A percentile compares a stretch with the other conserved stretches of the same genome.
Evolutionary conservation across 768 basidiomycete genomes (phyloP).

Genomic region (Hemileccinum impolitum): DNA sequence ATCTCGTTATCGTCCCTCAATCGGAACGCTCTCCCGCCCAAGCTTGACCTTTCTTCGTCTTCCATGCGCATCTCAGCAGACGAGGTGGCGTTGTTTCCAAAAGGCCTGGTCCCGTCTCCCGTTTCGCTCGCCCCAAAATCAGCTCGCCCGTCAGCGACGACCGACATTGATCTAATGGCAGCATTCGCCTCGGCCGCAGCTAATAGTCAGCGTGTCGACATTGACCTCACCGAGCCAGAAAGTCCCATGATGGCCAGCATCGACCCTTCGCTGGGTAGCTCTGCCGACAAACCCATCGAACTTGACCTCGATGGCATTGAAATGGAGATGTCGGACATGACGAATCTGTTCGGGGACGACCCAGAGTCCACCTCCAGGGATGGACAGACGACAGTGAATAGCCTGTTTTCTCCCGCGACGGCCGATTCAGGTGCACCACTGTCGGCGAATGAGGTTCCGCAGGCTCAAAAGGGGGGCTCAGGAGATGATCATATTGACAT

Average conservation of each 20-base stretch:
- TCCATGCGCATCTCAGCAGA: constrained; percentile 63
- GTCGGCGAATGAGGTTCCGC: constrained; percentile 14
- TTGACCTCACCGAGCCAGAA: constrained; percentile 56
- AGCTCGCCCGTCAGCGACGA: constrained; percentile 55
- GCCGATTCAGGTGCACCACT: constrained; percentile 19
- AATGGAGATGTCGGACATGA: constrained; percentile 50
- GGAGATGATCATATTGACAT: constrained; percentile 28
- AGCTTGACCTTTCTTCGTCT: constrained; percentile 77
- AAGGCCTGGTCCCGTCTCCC: constrained; percentile 64
- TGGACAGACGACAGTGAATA: constrained; percentile 38
- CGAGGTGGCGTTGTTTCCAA: constrained; percentile 55
- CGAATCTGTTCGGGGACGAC: constrained; percentile 54
- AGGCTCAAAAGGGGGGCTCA: constrained; percentile 16
- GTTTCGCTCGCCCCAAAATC: constrained; percentile 82
- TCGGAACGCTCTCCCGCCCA: constrained; percentile 64
- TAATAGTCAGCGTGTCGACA: constrained; percentile 37
- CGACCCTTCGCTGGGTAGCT: constrained; percentile 48
- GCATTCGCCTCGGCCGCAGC: constrained; percentile 48
- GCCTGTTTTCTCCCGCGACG: constrained; percentile 50
- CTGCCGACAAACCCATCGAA: constrained; percentile 79
- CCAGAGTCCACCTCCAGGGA: constrained; percentile 35
- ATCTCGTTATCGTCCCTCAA: constrained; percentile 81
- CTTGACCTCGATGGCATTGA: constrained; percentile 70
- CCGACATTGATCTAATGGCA: constrained; percentile 64
- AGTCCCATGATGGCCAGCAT: constrained; percentile 28